phyloP scores from a whole-genome alignment of 2,329 filamentous ascomycete genomes.

The Spiromastix sp. region DNA sequence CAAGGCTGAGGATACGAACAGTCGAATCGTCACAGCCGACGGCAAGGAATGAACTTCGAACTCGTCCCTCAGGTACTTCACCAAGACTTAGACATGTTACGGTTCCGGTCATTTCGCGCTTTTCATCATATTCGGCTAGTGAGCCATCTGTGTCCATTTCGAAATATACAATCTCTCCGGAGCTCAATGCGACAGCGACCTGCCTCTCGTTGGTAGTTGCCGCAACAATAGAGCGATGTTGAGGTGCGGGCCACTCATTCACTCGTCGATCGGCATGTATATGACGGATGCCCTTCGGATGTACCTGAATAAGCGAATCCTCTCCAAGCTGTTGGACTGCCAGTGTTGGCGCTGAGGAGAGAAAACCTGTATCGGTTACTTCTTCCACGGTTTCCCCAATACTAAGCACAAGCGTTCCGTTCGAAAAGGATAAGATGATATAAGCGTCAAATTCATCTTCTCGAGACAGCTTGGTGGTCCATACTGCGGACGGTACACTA shows the following conservation, averaged over 20 bases:
- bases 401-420: slow-evolving; percentile 81
- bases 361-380: slow-evolving; percentile 84
- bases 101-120: slow-evolving; percentile 88
- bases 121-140: slow-evolving; percentile 87
- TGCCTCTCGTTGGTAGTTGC: slow-evolving; percentile 89
- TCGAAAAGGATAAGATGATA: slow-evolving; percentile 87
- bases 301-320: slow-evolving; percentile 84
- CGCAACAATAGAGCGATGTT: slow-evolving; percentile 89
- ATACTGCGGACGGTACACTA: slow-evolving; percentile 80
- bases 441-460: slow-evolving; percentile 85
- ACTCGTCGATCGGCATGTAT: slow-evolving; percentile 66
- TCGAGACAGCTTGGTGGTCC: slow-evolving; percentile 81
- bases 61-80: slow-evolving; percentile 78
- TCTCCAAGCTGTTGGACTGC: slow-evolving; percentile 92
- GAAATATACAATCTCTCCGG: slow-evolving; percentile 94
- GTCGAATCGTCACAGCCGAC: slow-evolving; percentile 96
- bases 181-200: slow-evolving; percentile 86
- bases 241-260: slow-evolving; percentile 88
- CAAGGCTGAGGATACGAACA: slow-evolving; percentile 81
- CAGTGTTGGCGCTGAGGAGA: slow-evolving; percentile 78
- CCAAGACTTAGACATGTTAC: slow-evolving; percentile 92
- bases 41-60: slow-evolving; percentile 84
- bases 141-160: slow-evolving; percentile 91
- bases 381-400: slow-evolving; percentile 97
- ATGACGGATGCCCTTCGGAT: slow-evolving; percentile 91